Evolutionary conservation across 371 early-diverging fungal genomes (phyloP).

Genomic region (Polyrhizophydium stewartii): DNA sequence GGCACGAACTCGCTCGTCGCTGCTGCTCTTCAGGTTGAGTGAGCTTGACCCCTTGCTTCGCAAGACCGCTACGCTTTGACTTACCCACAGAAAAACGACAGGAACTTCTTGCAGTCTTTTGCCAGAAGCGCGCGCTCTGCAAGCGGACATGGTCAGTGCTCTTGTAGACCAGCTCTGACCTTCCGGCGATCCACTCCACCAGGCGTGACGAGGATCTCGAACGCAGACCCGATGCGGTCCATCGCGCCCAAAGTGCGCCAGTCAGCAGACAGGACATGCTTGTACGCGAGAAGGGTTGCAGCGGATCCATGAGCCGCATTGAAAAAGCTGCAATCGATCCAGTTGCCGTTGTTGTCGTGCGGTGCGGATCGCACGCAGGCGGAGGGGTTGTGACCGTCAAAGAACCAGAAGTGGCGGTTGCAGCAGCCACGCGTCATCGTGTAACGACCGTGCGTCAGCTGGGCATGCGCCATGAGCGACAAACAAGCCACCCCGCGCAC

Average conservation of each 20-base stretch:
- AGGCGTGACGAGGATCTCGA: not conserved
- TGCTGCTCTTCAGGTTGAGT: not conserved
- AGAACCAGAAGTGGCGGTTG: not conserved
- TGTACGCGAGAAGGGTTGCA: not conserved
- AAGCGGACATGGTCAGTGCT: not conserved
- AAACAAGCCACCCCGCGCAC: not conserved
- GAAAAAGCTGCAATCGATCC: no score
- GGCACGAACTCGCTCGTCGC: not conserved
- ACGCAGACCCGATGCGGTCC: not conserved
- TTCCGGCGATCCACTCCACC: not conserved
- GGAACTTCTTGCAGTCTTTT: not conserved
- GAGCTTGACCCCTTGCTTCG: not conserved
- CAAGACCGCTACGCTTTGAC: not conserved
- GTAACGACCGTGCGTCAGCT: not conserved
- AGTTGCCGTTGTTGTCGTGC: no score
- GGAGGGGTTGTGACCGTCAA: not conserved
- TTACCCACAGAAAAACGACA: slow-evolving; percentile 3
- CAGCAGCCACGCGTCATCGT: not conserved
- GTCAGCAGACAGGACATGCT: not conserved
- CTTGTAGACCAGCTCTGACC: not conserved
- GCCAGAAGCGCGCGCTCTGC: not conserved
- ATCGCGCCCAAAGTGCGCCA: not conserved
- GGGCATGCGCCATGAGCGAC: not conserved
- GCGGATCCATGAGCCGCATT: not conserved
- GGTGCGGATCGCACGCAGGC: no score